These are phyloP conservation scores for Silene noctiflora DNA, from an alignment of 179 eudicot genomes.

Conservation along the genomic window DNA sequence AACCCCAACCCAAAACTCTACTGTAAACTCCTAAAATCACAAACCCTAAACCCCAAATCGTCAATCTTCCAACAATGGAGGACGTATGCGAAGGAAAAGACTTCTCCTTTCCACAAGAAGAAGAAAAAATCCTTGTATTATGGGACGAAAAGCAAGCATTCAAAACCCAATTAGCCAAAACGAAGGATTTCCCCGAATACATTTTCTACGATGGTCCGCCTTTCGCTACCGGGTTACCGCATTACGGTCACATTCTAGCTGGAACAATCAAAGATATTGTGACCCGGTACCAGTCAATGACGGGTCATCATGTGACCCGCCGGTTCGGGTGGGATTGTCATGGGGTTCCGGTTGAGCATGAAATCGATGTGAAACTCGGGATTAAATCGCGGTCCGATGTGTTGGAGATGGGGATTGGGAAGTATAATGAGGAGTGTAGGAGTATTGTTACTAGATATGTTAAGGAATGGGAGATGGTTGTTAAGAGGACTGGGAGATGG, in stretches of 20 bases:
- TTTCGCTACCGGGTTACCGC: conserved; percentile 90
- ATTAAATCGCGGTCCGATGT: conserved; percentile 69
- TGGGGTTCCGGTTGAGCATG: conserved; percentile 83
- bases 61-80: conserved; percentile 52
- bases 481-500: conserved; percentile 80
- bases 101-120: conserved; percentile 73
- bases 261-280: conserved; percentile 92
- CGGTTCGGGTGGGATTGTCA: conserved; percentile 99
- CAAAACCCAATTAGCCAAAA: conserved; percentile 61
- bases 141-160: conserved; percentile 73
- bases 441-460: conserved; percentile 83
- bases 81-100: conserved; percentile 85
- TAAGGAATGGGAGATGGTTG: conserved; percentile 77
- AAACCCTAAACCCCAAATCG: neutral
- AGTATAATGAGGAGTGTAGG: conserved; percentile 87
- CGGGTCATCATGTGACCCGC: conserved; percentile 87
- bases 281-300: conserved; percentile 79
- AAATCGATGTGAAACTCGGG: conserved; percentile 64
- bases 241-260: conserved; percentile 90
- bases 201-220: conserved; percentile 96
- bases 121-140: conserved; percentile 52
- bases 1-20: too few relatives aligned
- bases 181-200: conserved; percentile 58
- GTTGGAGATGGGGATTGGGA: conserved; percentile 76
- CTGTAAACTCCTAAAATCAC: neutral